A percentile compares a stretch with the other conserved stretches of the same genome.
These are phyloP conservation scores for Vaccinium macrocarpon DNA, from an alignment of 148 eudicot species.

Conservation along the genomic window DNA sequence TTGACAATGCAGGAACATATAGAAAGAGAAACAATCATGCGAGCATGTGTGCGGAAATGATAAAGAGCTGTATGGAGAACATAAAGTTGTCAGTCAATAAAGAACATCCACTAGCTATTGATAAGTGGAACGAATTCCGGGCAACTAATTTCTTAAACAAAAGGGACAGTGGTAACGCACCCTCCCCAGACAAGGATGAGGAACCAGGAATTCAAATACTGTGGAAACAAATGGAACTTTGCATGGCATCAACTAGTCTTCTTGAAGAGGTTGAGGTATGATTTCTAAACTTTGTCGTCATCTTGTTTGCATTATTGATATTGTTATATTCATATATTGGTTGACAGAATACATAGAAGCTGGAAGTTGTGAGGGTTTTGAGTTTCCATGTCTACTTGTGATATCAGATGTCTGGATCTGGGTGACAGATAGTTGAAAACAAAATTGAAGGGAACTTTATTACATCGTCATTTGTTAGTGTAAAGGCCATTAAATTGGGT, in stretches of 20 bases:
- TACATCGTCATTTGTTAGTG: no score
- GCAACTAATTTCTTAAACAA: neutral
- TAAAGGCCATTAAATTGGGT: neutral
- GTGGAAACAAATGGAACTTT: conserved; percentile 88
- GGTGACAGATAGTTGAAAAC: neutral
- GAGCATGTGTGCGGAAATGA: conserved; percentile 13
- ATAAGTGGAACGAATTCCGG: conserved; percentile 21
- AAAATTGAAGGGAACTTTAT: neutral
- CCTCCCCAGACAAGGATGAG: conserved; percentile 36
- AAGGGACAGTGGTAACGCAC: conserved; percentile 36
- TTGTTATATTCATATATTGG: neutral
- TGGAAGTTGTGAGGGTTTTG: neutral
- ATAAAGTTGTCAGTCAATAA: conserved; percentile 14
- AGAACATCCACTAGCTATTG: conserved; percentile 23
- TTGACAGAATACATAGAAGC: neutral
- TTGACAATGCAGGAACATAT: neutral
- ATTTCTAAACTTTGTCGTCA: neutral
- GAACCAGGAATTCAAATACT: conserved; percentile 71
- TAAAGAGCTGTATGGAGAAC: conserved; percentile 19
- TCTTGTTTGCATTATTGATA: neutral
- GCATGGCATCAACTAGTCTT: conserved; percentile 65
- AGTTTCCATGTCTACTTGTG: neutral
- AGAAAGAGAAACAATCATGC: neutral
- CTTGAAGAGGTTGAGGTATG: conserved; percentile 62
- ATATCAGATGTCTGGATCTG: neutral